Conservation (phyloP, 305 asterid genomes). For the Fraxinus ornus region DNA sequence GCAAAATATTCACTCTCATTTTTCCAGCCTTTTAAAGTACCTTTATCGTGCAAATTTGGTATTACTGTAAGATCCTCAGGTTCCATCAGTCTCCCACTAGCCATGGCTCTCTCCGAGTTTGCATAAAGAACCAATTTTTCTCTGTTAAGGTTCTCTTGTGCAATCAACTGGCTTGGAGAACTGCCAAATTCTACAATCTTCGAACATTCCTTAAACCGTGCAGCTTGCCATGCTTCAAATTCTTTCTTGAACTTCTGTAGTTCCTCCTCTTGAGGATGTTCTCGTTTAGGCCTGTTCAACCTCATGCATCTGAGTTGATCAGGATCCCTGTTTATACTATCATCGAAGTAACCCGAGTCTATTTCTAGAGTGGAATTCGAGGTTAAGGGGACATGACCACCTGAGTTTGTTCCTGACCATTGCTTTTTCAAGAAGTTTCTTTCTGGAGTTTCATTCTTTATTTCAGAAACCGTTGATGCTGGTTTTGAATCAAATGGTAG, state of each 20-base stretch:
- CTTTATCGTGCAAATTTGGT: slow-evolving; percentile 32
- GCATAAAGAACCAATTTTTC: slow-evolving; percentile 62
- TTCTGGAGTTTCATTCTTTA: slow-evolving; percentile 32
- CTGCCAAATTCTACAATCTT: slow-evolving; percentile 44
- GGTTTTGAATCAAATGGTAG: slow-evolving; percentile 60
- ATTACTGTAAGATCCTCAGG: slow-evolving; percentile 27
- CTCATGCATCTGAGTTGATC: slow-evolving; percentile 36
- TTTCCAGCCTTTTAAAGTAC: slow-evolving; percentile 29
- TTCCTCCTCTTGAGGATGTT: slow-evolving; percentile 97
- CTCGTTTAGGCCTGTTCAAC: slow-evolving; percentile 61
- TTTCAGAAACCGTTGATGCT: slow-evolving; percentile 28
- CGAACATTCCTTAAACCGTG: slow-evolving; percentile 64
- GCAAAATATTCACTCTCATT: slow-evolving; percentile 28
- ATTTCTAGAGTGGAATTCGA: slow-evolving; percentile 39
- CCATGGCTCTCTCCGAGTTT: slow-evolving; percentile 39
- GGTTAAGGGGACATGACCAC: slow-evolving; percentile 28
- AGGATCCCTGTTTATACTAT: slow-evolving; percentile 32
- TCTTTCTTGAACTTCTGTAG: slow-evolving; percentile 92
- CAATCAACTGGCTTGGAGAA: slow-evolving; percentile 63
- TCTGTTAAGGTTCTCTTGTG: slow-evolving; percentile 76
- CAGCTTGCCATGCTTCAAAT: slow-evolving; percentile 88
- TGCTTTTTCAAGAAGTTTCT: slow-evolving; percentile 33
- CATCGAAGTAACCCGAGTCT: slow-evolving; percentile 37
- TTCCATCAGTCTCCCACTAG: slow-evolving; percentile 30
- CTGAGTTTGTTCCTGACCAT: slow-evolving; percentile 35